Percentiles rank a stretch among this genome's conserved stretches.
Conservation (phyloP, 2,329 filamentous ascomycete species). For the Neoarthrinium moseri region DNA sequence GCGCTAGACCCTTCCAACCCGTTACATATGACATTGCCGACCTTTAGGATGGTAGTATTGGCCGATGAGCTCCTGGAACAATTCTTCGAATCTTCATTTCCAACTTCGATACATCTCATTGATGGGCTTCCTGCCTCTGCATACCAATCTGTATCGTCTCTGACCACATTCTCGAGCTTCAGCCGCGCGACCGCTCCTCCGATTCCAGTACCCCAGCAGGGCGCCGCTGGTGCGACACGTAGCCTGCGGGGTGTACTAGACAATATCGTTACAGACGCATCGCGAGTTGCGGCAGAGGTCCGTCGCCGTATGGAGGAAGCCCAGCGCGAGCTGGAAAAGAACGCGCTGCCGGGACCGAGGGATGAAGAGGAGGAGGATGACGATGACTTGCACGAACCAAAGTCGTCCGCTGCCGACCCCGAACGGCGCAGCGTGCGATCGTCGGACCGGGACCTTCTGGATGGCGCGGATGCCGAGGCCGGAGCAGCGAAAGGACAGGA, state of each 20-base stretch:
- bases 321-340: constrained; percentile 85
- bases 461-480: constrained; percentile 72
- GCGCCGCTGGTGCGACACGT: constrained; percentile 54
- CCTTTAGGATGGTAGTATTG: constrained; percentile 97
- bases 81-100: constrained; percentile 96
- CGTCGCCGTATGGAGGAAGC: constrained; percentile 92
- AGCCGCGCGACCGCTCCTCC: constrained; percentile 41
- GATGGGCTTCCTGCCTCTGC: constrained; percentile 50
- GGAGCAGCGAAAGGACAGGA: constrained; percentile 39
- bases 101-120: constrained; percentile 85
- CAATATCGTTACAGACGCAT: constrained; percentile 96
- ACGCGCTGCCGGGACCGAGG: constrained; percentile 62
- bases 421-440: constrained; percentile 65
- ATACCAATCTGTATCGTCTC: constrained; percentile 59
- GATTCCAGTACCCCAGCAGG: constrained; percentile 37
- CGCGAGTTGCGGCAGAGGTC: constrained; percentile 93
- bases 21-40: constrained; percentile 91
- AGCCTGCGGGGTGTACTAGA: constrained; percentile 90
- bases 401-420: constrained; percentile 44
- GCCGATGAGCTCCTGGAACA: constrained; percentile 94
- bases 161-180: constrained; percentile 79
- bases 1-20: constrained; percentile 92
- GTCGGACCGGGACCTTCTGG: constrained; percentile 68
- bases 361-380: constrained; percentile 71
- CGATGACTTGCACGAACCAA: constrained; percentile 48